These are phyloP conservation scores for Ballota nigra DNA, from an alignment of 257 asterid genomes.

Conservation along the genomic window DNA sequence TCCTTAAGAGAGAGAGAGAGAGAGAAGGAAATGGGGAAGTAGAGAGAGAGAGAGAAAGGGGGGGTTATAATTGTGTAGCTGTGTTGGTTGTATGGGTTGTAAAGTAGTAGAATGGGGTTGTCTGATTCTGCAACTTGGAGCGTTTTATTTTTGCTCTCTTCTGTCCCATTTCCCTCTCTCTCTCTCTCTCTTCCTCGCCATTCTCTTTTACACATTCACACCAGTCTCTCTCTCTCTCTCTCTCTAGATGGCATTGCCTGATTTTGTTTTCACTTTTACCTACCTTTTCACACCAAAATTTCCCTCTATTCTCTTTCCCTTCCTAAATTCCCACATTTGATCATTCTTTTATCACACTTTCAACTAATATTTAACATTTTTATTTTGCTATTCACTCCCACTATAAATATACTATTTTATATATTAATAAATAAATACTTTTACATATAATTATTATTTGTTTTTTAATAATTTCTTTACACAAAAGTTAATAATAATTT, in stretches of 20 bases:
- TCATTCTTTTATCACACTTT: neutral
- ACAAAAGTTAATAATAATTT: no score
- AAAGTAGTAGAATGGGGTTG: conserved; percentile 46
- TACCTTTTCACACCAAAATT: neutral
- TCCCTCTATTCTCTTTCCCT: neutral
- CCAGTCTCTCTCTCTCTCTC: neutral
- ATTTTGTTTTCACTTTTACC: neutral
- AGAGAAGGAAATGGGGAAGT: conserved; percentile 14
- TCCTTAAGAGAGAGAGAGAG: conserved; percentile 1
- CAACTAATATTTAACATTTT: neutral
- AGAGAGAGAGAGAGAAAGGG: conserved; percentile 13
- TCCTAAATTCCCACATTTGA: neutral
- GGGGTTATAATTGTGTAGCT: conserved; percentile 18
- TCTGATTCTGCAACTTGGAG: conserved; percentile 45
- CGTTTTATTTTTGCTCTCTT: conserved; percentile 13
- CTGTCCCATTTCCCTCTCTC: conserved; percentile 7
- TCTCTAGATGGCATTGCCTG: neutral
- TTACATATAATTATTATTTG: no score
- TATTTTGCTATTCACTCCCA: no score
- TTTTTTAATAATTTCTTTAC: no score
- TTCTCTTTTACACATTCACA: neutral
- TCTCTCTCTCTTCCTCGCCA: neutral
- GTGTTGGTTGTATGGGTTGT: conserved; percentile 33
- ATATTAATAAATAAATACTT: no score
- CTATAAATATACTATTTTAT: no score